Conservation (phyloP, 805 yeast genomes). For the Brettanomyces custersianus region DNA sequence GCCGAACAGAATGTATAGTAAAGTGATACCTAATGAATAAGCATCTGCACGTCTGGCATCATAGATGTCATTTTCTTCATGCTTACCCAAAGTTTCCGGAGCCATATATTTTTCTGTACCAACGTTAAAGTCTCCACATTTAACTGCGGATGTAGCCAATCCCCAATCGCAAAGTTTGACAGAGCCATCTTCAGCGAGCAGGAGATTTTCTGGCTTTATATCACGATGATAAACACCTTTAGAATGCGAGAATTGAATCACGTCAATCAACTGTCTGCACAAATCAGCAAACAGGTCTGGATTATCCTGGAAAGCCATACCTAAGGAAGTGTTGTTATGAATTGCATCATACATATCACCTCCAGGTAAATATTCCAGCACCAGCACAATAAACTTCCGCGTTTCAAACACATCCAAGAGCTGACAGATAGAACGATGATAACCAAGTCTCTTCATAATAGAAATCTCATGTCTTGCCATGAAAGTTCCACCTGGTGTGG, state of each 20-base stretch:
- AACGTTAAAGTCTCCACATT: conserved; percentile 30
- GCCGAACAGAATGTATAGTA: conserved; percentile 42
- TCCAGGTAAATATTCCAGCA: conserved; percentile 55
- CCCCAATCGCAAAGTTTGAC: conserved; percentile 74
- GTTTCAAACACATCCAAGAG: conserved; percentile 52
- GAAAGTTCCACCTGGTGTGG: conserved; percentile 30
- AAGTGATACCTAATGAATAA: conserved; percentile 47
- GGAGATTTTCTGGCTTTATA: conserved; percentile 64
- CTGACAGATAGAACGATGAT: conserved; percentile 48
- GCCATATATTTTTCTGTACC: conserved; percentile 58
- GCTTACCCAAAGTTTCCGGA: conserved; percentile 32
- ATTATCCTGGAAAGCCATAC: conserved; percentile 18
- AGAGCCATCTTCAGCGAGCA: conserved; percentile 40
- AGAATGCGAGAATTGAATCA: conserved; percentile 46
- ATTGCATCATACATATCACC: conserved; percentile 63
- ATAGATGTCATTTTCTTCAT: conserved; percentile 18
- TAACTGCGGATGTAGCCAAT: conserved; percentile 34
- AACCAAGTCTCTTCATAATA: conserved; percentile 32
- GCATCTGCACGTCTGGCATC: conserved; percentile 40
- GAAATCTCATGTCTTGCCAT: conserved; percentile 50
- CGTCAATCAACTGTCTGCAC: conserved; percentile 42
- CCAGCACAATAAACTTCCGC: conserved; percentile 40
- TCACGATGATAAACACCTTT: conserved; percentile 61
- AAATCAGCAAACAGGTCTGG: conserved; percentile 17
- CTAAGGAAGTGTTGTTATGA: conserved; percentile 22